Conservation (phyloP, 805 yeast species). For the Jamesozyma rosinii region DNA sequence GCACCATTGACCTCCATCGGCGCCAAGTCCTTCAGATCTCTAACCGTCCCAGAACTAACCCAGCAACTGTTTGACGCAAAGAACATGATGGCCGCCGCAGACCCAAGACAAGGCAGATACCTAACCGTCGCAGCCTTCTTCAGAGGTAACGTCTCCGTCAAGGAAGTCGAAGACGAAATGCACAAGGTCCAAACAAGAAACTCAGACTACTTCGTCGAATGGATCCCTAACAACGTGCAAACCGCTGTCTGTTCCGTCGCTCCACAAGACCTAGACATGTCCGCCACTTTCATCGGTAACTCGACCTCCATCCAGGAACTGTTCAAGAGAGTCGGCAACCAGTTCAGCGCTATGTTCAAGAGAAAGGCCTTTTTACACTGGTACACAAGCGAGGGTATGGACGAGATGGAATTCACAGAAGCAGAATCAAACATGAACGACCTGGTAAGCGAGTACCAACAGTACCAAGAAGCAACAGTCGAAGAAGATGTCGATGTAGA, state of each 20-base stretch:
- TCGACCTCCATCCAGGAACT: slow-evolving; percentile 88
- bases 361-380: slow-evolving; percentile 94
- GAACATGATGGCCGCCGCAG: slow-evolving; percentile 94
- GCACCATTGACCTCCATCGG: slow-evolving; percentile 83
- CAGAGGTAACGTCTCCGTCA: slow-evolving; percentile 85
- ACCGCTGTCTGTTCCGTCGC: slow-evolving; percentile 89
- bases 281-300: slow-evolving; percentile 90
- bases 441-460: slow-evolving; percentile 82
- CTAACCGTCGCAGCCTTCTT: slow-evolving; percentile 89
- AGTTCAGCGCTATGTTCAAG: slow-evolving; percentile 85
- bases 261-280: slow-evolving; percentile 74
- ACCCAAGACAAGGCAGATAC: slow-evolving; percentile 84
- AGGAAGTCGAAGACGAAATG: slow-evolving; percentile 94
- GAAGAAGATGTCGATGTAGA: slow-evolving; percentile 67
- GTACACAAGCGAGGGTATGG: slow-evolving; percentile 96
- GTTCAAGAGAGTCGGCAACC: slow-evolving; percentile 81
- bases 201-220: slow-evolving; percentile 78
- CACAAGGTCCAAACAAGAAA: slow-evolving; percentile 72
- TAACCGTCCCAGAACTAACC: slow-evolving; percentile 83
- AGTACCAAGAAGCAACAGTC: slow-evolving; percentile 74
- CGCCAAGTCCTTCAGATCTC: slow-evolving; percentile 72
- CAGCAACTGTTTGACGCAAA: slow-evolving; percentile 88
- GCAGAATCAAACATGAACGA: slow-evolving; percentile 89
- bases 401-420: slow-evolving; percentile 85
- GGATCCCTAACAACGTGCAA: slow-evolving; percentile 95